Evolutionary conservation across 306 rosid genomes (phyloP).

Genomic region (Gynostemma pentaphyllum): DNA sequence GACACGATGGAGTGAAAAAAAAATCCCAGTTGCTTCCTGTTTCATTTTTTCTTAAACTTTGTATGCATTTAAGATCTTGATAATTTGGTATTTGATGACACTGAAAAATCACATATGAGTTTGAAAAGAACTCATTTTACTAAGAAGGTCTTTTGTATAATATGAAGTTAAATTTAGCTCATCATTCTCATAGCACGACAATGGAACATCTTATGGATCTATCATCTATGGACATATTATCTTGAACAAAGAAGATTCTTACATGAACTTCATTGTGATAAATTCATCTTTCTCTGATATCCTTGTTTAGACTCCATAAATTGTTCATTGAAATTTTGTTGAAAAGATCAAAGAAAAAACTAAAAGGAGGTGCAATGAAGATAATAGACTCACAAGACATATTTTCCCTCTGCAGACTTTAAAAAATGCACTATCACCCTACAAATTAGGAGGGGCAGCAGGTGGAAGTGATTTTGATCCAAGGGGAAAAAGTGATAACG

Average conservation of each 20-base stretch:
- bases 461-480: conserved; percentile 99
- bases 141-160: not conserved
- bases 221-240: not conserved
- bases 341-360: not conserved
- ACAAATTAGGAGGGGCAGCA: conserved; percentile 96
- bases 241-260: not conserved
- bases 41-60: not conserved
- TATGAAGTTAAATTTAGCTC: not conserved
- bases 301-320: not conserved
- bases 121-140: not conserved
- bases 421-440: conserved; percentile 91
- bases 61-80: not conserved
- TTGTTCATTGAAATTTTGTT: not conserved
- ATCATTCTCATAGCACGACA: not conserved
- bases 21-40: not conserved
- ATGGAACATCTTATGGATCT: not conserved
- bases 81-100: not conserved
- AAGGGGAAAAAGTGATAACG: conserved; percentile 88
- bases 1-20: not conserved
- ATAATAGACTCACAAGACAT: not conserved
- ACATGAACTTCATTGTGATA: not conserved
- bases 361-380: not conserved
- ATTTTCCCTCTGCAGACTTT: conserved; percentile 43
- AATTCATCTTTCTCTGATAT: not conserved
- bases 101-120: not conserved